These are phyloP conservation scores for Starmerella geochares DNA, from an alignment of 805 yeast genomes.

Conservation along the genomic window DNA sequence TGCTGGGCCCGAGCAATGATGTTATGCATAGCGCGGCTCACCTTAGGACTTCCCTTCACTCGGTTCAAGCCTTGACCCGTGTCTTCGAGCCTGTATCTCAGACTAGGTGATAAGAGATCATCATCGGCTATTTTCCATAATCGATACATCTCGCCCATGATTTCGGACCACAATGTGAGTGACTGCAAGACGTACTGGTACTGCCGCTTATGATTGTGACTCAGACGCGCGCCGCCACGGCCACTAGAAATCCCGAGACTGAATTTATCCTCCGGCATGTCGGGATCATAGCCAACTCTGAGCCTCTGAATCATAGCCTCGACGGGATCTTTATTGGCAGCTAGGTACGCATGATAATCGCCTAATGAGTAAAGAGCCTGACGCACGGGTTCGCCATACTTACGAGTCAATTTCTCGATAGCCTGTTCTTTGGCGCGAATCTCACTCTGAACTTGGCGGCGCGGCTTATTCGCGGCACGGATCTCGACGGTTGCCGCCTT, in stretches of 20 bases:
- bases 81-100: slow-evolving; percentile 47
- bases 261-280: slow-evolving; percentile 25
- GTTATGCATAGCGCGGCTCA: slow-evolving; percentile 60
- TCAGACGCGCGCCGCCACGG: slow-evolving; percentile 55
- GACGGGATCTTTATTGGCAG: slow-evolving; percentile 60
- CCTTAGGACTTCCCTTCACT: slow-evolving; percentile 60
- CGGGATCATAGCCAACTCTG: slow-evolving; percentile 37
- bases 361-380: slow-evolving; percentile 69
- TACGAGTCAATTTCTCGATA: slow-evolving; percentile 47
- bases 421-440: slow-evolving; percentile 61
- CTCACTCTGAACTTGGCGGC: slow-evolving; percentile 46
- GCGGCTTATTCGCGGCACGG: slow-evolving; percentile 46
- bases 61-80: slow-evolving; percentile 79
- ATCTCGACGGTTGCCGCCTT: slow-evolving; percentile 61
- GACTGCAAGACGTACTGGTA: slow-evolving; percentile 68
- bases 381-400: slow-evolving; percentile 38
- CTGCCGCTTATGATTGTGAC: slow-evolving; percentile 65
- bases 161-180: slow-evolving; percentile 60
- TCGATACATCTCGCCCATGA: slow-evolving; percentile 67
- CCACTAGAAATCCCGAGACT: slow-evolving; percentile 59
- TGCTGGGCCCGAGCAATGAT: slow-evolving; percentile 56
- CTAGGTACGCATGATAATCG: slow-evolving; percentile 63
- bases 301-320: slow-evolving; percentile 49
- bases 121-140: slow-evolving; percentile 70
- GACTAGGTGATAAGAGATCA: slow-evolving; percentile 47